Evolutionary conservation across 2,329 filamentous ascomycete genomes (phyloP), one percentile per base, ranked within the genome.

Genomic region (Boeremia lycopersici): DNA sequence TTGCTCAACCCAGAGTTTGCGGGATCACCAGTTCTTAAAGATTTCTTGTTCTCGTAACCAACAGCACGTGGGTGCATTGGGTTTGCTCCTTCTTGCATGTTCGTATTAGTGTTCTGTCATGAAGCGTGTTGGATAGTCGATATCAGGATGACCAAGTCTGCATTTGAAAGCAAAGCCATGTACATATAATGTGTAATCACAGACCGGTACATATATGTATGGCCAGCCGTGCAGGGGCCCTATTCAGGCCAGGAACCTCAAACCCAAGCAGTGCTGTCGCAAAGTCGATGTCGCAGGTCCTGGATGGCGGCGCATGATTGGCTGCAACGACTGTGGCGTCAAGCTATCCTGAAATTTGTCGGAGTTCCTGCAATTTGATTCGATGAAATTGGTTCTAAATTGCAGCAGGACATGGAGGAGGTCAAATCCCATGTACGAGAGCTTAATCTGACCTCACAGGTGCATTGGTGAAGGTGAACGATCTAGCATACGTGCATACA

Each of bases 1-100:
- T 78, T 98, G 62, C 78, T 97, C 28, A 97, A 97, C 74, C 93
- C 93, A 0, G 92, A 97, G 74, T 97, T 97, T 71, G 90, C 92
- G 30, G 89, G 90, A 10, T 95, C 91, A n/a, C 90, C 92, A 0
- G 86, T 96, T 2, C 81, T 96, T 38, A 96, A 95, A 72, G 91
- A 96, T 53, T 97, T 97, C 71, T 81, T 97, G 45, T 95, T 96
- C 73, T 81, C 80, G 48, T 76, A 30, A 43, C 11, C 36, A 2
- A n/a, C 15, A 8, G 30, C 13, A n/a, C 17, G 8, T 30, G 33
- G 25, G 10, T 30, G 34, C 26, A 10, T 43, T 48, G 55, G 12
- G 13, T 39, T 4, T 9, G 6, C 11, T 44, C 23, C 28, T 56
- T 33, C 23, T 34, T 48, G 33, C 36, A 44, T 25, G 29, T 36